Conservation (phyloP, 805 yeast genomes). For the Spathaspora arborariae region DNA sequence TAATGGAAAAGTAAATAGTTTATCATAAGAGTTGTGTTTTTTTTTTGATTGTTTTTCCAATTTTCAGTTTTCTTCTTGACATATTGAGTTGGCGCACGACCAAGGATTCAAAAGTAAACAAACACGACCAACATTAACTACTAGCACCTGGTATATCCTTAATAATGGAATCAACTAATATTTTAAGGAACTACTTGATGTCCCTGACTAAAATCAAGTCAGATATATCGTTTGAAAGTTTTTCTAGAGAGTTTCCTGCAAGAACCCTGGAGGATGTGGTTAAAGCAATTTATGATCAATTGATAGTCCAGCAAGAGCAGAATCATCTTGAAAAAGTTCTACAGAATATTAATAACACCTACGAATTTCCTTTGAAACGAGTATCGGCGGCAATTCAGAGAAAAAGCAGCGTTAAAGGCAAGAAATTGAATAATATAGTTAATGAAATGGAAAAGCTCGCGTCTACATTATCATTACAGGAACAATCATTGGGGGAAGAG, state of each 20-base stretch:
- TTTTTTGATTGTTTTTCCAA: background rate
- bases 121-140: background rate
- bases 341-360: conserved; percentile 14
- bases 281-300: conserved; percentile 4
- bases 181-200: conserved; percentile 18
- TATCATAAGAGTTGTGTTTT: background rate
- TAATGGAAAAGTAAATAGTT: background rate
- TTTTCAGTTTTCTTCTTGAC: background rate
- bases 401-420: conserved; percentile 3
- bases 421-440: conserved; percentile 1
- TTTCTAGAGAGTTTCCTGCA: conserved; percentile 10
- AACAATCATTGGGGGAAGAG: conserved; percentile 2
- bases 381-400: conserved; percentile 5
- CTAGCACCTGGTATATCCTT: background rate
- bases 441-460: conserved; percentile 3
- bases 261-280: conserved; percentile 3
- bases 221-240: conserved; percentile 16
- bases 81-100: background rate
- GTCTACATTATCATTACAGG: conserved; percentile 1
- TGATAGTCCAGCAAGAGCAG: conserved; percentile 6
- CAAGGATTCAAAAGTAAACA: background rate
- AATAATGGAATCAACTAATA: conserved; percentile 20
- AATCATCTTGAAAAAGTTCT: conserved; percentile 6
- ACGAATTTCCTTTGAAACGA: conserved; percentile 21
- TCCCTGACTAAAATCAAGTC: conserved; percentile 14